Conservation (phyloP, 345 rosid genomes). For the Lumnitzera racemosa region DNA sequence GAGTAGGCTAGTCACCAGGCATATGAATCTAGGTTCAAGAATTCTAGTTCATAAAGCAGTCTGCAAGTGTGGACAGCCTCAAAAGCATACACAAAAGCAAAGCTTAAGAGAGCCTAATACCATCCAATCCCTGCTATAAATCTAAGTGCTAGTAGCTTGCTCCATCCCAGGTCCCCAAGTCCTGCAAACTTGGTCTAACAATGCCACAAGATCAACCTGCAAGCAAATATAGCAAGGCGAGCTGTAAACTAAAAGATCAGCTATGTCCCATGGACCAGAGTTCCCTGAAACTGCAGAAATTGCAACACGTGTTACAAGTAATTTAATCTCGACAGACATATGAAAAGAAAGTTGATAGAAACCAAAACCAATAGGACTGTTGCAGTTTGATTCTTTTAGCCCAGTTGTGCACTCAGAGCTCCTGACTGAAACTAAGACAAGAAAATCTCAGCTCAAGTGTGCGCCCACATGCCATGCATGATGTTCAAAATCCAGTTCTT, state of each 20-base stretch:
- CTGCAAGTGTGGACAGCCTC: no score
- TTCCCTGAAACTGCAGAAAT: conserved; percentile 48
- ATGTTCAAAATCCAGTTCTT: background rate
- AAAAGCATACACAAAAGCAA: no score
- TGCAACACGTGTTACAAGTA: background rate
- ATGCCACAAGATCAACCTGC: conserved; percentile 19
- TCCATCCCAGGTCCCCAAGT: background rate
- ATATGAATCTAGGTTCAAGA: no score
- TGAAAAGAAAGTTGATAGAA: conserved; percentile 7
- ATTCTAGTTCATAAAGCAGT: no score
- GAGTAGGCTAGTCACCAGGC: no score
- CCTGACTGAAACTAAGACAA: conserved; percentile 24
- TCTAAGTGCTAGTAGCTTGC: no score
- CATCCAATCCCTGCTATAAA: no score
- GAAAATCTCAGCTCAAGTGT: background rate
- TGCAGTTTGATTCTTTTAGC: conserved; percentile 6
- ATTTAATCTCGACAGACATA: background rate
- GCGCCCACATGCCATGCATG: background rate
- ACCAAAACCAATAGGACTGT: conserved; percentile 19
- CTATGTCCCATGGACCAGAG: conserved; percentile 27
- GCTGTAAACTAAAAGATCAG: conserved; percentile 18
- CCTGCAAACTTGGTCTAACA: background rate
- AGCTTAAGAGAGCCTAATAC: no score
- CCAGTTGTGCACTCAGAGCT: conserved; percentile 13
- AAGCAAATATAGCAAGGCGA: conserved; percentile 23